Evolutionary conservation across 148 eudicot species (phyloP), one percentile per base, ranked within the genome.

Genomic region (Persicaria tinctoria): DNA sequence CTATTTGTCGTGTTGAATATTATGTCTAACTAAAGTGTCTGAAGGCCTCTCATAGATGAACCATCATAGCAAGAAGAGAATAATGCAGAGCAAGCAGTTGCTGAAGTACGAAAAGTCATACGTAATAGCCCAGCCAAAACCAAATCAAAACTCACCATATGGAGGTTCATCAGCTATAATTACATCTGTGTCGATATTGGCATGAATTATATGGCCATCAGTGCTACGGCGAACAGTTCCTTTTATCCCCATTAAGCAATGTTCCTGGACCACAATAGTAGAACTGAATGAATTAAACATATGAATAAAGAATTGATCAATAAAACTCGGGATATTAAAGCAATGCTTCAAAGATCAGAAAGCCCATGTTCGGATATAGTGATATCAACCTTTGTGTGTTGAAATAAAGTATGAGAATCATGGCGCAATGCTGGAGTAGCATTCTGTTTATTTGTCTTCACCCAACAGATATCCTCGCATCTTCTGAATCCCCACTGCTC

Each of bases 391-490:
- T 95, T 95, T 41, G 98, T 85, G 46, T 90, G 92, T 82, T 95
- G 98, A 82, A 92, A 90, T 79, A 95, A 80, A 49, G 98, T 95
- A 90, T 86, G 93, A 72, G 96, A 92, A 87, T 94, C 96, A 86
- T 95, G 98, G 74, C 98, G 96, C 74, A 90, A 74, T 63, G 92
- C 90, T 51, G 92, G 93, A 74, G 96, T 83, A 63, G 97, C 89
- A 49, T 84, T 89, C 17, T 87, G 80, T 87, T 90, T 95, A 82
- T 95, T 95, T 51, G 97, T 95, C 86, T 95, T 95, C 86, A 95
- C 97, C 97, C 98, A 95, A 76, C 97, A 95, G 73, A 92, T 95
- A 76, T 95, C 98, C 84, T 95, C 98, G 75, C 98, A 95, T 79
- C 98, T 92, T 56, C 98, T 85, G 73, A 92, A 92, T 68, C 98